phyloP scores from a whole-genome alignment of 768 basidiomycete genomes.

The Tylopilus sp. region DNA sequence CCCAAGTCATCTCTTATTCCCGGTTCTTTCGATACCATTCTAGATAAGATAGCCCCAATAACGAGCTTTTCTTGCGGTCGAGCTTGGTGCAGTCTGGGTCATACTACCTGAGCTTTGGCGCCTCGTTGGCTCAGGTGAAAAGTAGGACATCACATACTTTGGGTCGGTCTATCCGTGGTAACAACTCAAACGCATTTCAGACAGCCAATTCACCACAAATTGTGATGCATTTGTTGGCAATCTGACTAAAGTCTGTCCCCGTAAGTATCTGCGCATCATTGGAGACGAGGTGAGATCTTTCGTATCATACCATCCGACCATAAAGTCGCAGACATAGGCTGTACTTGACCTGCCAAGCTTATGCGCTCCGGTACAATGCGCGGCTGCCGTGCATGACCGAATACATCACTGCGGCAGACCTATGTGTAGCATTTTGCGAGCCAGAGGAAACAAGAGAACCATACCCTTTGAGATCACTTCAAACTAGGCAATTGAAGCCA shows the following conservation, averaged over 20 bases:
- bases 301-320: slow-evolving; percentile 73
- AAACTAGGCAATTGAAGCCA: too few species aligned
- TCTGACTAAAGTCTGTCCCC: slow-evolving; percentile 41
- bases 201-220: slow-evolving; percentile 53
- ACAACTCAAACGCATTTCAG: not conserved
- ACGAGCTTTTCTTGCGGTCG: slow-evolving; percentile 1
- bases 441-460: too few species aligned
- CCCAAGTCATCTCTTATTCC: not conserved
- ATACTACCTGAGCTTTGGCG: slow-evolving; percentile 51
- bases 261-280: not conserved
- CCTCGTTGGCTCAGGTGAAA: not conserved
- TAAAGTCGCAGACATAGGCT: slow-evolving; percentile 70
- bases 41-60: not conserved
- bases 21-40: not conserved
- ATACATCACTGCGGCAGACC: too few species aligned
- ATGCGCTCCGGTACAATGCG: too few species aligned
- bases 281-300: not conserved
- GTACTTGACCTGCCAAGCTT: slow-evolving; percentile 47
- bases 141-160: slow-evolving; percentile 36
- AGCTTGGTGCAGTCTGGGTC: slow-evolving; percentile 53
- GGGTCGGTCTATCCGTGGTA: slow-evolving; percentile 56
- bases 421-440: slow-evolving; percentile 41
- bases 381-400: slow-evolving; percentile 42
- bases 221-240: slow-evolving; percentile 60
- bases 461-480: too few species aligned